phyloP scores from a whole-genome alignment of 108 stramenopile genomes.

The Skeletonema tropicum region DNA sequence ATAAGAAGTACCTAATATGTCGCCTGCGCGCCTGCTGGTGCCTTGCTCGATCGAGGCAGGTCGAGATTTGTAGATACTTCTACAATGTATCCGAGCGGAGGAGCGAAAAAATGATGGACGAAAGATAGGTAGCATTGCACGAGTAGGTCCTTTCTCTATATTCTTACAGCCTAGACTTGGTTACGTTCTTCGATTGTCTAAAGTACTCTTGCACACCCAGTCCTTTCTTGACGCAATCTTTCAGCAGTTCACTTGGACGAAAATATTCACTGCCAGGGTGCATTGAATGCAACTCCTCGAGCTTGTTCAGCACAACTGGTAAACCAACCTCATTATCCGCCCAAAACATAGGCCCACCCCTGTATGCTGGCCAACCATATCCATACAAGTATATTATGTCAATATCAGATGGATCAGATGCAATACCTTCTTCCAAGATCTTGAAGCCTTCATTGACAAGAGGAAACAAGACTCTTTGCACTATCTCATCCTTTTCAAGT shows the following conservation, averaged over 20 bases:
- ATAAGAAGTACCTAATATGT: no score
- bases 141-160: no score
- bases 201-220: slow-evolving; percentile 81
- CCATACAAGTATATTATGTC: slow-evolving; percentile 96
- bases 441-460: slow-evolving; percentile 98
- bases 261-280: slow-evolving; percentile 81
- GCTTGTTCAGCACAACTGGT: slow-evolving; percentile 47
- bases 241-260: slow-evolving; percentile 71
- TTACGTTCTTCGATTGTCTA: slow-evolving; percentile 13
- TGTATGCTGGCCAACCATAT: slow-evolving; percentile 93
- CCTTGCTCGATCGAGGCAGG: no score
- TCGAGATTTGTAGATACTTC: no score
- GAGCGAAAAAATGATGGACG: no score
- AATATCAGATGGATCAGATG: slow-evolving; percentile 88
- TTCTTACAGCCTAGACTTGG: slow-evolving; percentile 10
- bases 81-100: no score
- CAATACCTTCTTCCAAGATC: slow-evolving; percentile 95
- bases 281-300: slow-evolving; percentile 54
- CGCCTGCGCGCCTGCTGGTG: no score
- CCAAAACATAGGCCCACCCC: slow-evolving; percentile 63
- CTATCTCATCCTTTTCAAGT: slow-evolving; percentile 62
- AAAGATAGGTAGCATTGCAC: no score
- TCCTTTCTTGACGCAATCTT: slow-evolving; percentile 61
- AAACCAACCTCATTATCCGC: slow-evolving; percentile 88
- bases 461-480: slow-evolving; percentile 79